These are phyloP conservation scores for Nicotiana undulata DNA, from an alignment of 257 asterid species.

Conservation along the genomic window DNA sequence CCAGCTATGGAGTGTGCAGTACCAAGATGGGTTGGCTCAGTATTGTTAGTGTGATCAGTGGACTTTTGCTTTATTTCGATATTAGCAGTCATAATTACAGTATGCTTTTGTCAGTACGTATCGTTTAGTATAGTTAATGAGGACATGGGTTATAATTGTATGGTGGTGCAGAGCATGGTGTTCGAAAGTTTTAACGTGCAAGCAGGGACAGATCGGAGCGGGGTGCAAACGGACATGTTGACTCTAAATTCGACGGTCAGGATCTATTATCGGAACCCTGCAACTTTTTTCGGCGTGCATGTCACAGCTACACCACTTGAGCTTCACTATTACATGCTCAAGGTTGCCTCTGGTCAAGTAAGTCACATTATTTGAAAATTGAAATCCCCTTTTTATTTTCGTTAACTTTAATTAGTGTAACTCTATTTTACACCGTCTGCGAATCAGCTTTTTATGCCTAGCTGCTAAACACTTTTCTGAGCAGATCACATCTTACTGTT, in stretches of 20 bases:
- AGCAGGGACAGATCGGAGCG: slow-evolving; percentile 82
- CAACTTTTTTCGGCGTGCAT: slow-evolving; percentile 84
- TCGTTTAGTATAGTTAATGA: not conserved
- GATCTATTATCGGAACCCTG: slow-evolving; percentile 64
- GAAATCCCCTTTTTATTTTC: not conserved
- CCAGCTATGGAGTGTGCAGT: not conserved
- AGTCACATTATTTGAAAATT: not conserved
- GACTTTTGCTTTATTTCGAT: not conserved
- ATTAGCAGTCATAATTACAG: not conserved
- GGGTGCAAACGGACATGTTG: slow-evolving; percentile 91
- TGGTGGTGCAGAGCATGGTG: slow-evolving; percentile 43
- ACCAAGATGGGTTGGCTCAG: not conserved
- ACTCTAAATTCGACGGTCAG: slow-evolving; percentile 79
- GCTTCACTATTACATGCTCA: slow-evolving; percentile 58
- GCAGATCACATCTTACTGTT: not conserved
- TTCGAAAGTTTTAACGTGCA: slow-evolving; percentile 71
- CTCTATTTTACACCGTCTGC: not conserved
- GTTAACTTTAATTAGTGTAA: not conserved
- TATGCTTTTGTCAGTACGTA: slow-evolving; percentile 17
- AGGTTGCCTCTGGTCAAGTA: slow-evolving; percentile 75
- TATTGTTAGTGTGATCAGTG: not conserved
- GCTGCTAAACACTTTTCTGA: not conserved
- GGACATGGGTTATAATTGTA: not conserved
- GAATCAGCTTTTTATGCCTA: not conserved
- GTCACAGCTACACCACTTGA: slow-evolving; percentile 72